A percentile compares a stretch with the other conserved stretches of the same genome.
Evolutionary conservation across 2,329 filamentous ascomycete species (phyloP).

Genomic region (Malbranchea cinnamomea): DNA sequence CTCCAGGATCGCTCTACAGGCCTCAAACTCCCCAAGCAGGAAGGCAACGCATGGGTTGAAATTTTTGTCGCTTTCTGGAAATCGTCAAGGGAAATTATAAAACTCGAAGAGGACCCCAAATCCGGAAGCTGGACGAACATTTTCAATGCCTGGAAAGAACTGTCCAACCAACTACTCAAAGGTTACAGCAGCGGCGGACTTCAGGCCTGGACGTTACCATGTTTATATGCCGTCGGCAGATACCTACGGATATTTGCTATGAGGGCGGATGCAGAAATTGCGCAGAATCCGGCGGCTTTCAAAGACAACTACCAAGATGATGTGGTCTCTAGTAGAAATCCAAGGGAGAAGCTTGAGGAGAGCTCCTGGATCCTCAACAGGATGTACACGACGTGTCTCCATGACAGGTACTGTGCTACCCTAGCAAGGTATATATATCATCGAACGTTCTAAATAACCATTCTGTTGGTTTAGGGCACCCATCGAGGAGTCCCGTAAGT

Average conservation of each 20-base stretch:
- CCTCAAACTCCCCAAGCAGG: constrained; percentile 45
- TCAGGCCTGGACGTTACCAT: constrained; percentile 83
- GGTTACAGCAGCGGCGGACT: constrained; percentile 66
- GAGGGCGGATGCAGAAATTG: constrained; percentile 61
- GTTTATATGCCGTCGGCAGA: constrained; percentile 74
- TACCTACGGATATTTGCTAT: constrained; percentile 81
- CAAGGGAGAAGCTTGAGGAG: constrained; percentile 77
- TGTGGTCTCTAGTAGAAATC: constrained; percentile 58
- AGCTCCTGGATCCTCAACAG: constrained; percentile 80
- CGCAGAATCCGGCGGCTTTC: constrained; percentile 33
- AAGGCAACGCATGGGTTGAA: constrained; percentile 71
- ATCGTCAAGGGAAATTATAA: constrained; percentile 57
- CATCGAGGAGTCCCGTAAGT: constrained; percentile 83
- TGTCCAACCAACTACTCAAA: constrained; percentile 61
- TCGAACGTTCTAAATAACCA: neutral
- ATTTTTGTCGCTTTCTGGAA: constrained; percentile 78
- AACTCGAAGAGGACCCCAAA: constrained; percentile 39
- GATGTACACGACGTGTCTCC: constrained; percentile 80
- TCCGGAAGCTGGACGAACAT: constrained; percentile 62
- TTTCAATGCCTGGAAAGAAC: constrained; percentile 78
- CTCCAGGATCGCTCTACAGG: constrained; percentile 46
- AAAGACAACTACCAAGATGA: constrained; percentile 57
- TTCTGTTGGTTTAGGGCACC: constrained; percentile 43
- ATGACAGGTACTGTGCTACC: constrained; percentile 59
- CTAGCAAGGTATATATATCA: neutral